Base-by-base conservation (phyloP, 2,329 filamentous ascomycete species). In the Curvularia verruculosa region DNA sequence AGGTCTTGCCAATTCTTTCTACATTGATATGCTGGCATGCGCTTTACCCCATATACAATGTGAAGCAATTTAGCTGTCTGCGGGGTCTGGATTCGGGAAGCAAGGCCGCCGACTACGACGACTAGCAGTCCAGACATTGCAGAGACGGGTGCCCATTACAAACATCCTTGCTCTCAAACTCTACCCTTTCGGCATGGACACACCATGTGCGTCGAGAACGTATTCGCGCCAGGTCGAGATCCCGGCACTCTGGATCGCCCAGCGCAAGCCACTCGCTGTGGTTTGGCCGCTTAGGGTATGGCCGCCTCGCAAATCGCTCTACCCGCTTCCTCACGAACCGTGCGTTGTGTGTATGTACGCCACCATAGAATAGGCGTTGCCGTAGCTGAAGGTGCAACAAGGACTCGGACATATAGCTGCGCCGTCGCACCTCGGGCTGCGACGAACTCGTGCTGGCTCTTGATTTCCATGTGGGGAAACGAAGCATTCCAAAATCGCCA, bases 261-360 rank as follows among this genome's bases (percentile, higher is more conserved):
- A 62, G 57, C 58, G 64, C 66, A 67, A 68, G 67, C 67, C 67
- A 68, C 66, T 49, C 53, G 47, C 39, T 29, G 47, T 44, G 49
- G 52, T 61, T 60, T 36, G 46, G 10, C 44, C 45, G 46, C 18
- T 39, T 61, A 26, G 48, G 51, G 57, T 44, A 60, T 53, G 64
- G 66, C 63, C 64, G 54, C 45, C 59, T 47, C 57, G 44, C 24
- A 47, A 56, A 44, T 47, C 62, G 59, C 62, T 64, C 60, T 46
- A 58, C 58, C 57, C 54, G 49, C 51, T 46, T 43, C 34, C 47
- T 47, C 70, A 57, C 61, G 56, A 63, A 53, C 57, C 54, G 61
- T 19, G 44, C 62, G n/a, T n/a, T n/a, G n/a, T 45, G 57, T 43
- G 40, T 26, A 58, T 26, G 40, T 26, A 46, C 71, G 65, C 72